phyloP scores from a whole-genome alignment of 768 basidiomycete species.

The Dioszegia hungarica region DNA sequence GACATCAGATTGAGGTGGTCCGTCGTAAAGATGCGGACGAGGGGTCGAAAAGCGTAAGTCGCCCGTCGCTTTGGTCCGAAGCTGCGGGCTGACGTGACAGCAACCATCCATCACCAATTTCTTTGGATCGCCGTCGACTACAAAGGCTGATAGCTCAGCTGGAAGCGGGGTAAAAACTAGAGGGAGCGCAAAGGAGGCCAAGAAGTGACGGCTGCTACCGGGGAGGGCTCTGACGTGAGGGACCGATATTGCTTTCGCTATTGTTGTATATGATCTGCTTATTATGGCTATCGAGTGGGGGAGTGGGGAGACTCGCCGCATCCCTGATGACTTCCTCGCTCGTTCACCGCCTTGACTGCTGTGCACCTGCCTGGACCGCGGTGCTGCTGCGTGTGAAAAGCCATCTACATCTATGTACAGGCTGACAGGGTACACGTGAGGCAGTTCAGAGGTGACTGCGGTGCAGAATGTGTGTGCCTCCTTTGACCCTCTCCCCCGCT shows the following conservation, averaged over 20 bases:
- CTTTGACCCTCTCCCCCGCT: too few species aligned
- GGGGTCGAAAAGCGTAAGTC: constrained; percentile 19
- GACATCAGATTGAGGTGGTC: constrained; percentile 38
- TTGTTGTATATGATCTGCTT: not conserved
- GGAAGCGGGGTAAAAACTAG: not conserved
- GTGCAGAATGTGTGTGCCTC: too few species aligned
- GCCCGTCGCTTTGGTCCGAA: not conserved
- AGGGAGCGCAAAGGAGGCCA: not conserved
- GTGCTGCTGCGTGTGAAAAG: too few species aligned
- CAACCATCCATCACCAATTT: constrained; percentile 41
- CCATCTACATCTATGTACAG: too few species aligned
- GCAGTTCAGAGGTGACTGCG: too few species aligned
- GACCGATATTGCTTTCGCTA: too few species aligned
- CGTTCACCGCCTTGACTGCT: too few species aligned
- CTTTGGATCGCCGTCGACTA: constrained; percentile 24
- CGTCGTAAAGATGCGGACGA: constrained; percentile 17
- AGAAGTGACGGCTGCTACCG: not conserved
- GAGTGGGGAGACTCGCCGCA: too few species aligned
- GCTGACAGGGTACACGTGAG: too few species aligned
- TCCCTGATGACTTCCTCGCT: too few species aligned
- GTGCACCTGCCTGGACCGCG: too few species aligned
- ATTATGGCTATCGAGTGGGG: too few species aligned
- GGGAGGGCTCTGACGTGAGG: not conserved
- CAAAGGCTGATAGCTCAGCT: not conserved
- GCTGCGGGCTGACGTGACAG: constrained; percentile 12